Evolutionary conservation across 2,329 filamentous ascomycete genomes (phyloP), one percentile per base, ranked within the genome.

Genomic region (Ophiostoma himal-ulmi): DNA sequence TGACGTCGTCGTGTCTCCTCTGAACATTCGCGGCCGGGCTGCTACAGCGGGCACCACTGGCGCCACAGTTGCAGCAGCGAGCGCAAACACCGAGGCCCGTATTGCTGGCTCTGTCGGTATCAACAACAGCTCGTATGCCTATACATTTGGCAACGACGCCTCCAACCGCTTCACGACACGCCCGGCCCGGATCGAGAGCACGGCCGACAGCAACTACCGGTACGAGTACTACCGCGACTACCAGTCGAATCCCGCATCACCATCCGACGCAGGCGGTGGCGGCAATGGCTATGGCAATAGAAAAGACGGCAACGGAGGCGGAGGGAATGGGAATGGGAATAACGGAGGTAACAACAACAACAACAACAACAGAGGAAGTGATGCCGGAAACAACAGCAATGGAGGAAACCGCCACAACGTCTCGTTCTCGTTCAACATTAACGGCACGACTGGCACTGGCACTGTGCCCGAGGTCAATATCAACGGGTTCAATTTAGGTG

Each of bases 141-240:
- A 64, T 20, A 64, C 60, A 3, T 64, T 64, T 37, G 30, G 52
- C 52, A 57, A 57, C 52, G 52, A 57, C 22, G 22, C n/a, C 11
- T 26, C 52, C 52, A 57, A 36, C 60, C 17, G 60, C 8, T n/a
- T n/a, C 57, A 68, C 14, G 39, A 37, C 41, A 22, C 26, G 66
- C 13, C n/a, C 20, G 0, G 57, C 60, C 48, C 68, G 68, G 14
- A n/a, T 37, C 8, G 67, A 71, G 30, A 71, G 70, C 68, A 67
- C 71, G 0, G 66, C 68, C 17, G 68, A 70, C 44, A 71, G 67
- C 68, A 70, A 52, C 67, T 70, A 69, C 64, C 69, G 69, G 36
- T 71, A 71, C 44, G 67, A 71, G 22, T 69, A 66, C 70, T 73
- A 71, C 70, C 67, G 67, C 5, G 67, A 71, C 70, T 70, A 71